phyloP scores from a whole-genome alignment of 179 eudicot genomes.

The Beta lomatogona region DNA sequence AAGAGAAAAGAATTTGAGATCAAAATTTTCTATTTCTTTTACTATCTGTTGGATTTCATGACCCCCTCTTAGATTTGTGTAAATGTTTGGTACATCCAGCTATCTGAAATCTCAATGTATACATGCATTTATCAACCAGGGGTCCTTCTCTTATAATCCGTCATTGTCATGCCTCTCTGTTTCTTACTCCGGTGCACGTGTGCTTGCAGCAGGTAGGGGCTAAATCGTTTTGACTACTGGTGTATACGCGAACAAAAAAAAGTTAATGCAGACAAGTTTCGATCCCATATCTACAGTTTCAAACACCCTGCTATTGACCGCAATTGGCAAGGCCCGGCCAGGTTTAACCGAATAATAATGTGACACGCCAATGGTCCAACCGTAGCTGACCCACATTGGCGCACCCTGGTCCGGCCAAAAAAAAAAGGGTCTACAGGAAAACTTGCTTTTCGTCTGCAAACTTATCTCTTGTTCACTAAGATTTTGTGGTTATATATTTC shows the following conservation, averaged over 20 bases:
- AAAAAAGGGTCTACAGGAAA: too few relatives aligned
- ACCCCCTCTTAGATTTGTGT: conserved; percentile 13
- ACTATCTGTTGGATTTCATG: conserved; percentile 10
- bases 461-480: not conserved
- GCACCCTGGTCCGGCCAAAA: too few relatives aligned
- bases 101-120: conserved; percentile 14
- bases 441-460: too few relatives aligned
- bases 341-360: too few relatives aligned
- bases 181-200: conserved; percentile 26
- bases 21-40: not conserved
- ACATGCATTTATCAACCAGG: conserved; percentile 18
- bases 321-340: too few relatives aligned
- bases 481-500: not conserved
- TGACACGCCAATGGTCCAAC: too few relatives aligned
- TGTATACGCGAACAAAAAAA: not conserved
- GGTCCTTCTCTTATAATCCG: conserved; percentile 22
- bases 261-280: not conserved
- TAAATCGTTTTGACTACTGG: not conserved
- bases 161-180: conserved; percentile 30
- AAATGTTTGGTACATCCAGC: conserved; percentile 19
- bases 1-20: not conserved
- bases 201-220: not conserved
- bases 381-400: too few relatives aligned
- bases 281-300: not conserved
- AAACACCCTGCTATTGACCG: too few relatives aligned